Base-by-base conservation (phyloP, 192 early-diverging fungal genomes). In the Coemansia sp. region DNA sequence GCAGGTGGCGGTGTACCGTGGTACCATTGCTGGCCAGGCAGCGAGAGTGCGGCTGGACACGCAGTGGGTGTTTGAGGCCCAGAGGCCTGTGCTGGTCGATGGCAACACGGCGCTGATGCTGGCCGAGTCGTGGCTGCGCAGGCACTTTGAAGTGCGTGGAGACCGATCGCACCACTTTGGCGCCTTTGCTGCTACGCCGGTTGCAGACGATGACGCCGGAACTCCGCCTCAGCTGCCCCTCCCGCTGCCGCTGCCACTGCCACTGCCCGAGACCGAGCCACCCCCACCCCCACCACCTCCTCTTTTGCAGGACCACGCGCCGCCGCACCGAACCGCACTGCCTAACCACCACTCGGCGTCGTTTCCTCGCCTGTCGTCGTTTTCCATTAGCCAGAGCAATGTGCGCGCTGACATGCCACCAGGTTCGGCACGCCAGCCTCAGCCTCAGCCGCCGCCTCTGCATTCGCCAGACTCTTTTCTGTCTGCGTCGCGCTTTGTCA, bases 331-430 rank as follows among this genome's bases (percentile, higher is more conserved):
- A 7, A 17, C 18, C 24, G 15, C 59, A 0, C 11, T 59, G 73
- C 62, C 67, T 21, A 68, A 67, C 26, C 67, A 70, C 32, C 64
- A n/a, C n/a, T n/a, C 58, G 14, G 29, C 74, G 40, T 38, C 62
- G 7, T 78, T 78, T 48, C 75, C 75, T 15, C 65, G 70, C n/a
- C 62, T 78, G 26, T 64, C 68, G 56, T 78, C 75, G 46, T 78
- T 78, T 17, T 78, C 75, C 11, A 78, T 78, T 37, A 78, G 70
- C 53, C 75, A 78, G 40, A 78, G 70, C 65, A 78, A 78, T 36
- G 75, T 78, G 34, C 61, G 75, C 2, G 56, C 75, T 6, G 75
- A 78, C 26, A 43, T 60, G 10, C 43, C 52, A 26, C 37, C 60
- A 1, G 18, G n/a, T 6, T 17, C 19, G 42, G 22, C 14, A 34